Percentiles rank a stretch among this genome's conserved stretches.
Conservation (phyloP, 2,329 filamentous ascomycete genomes). For the Rugonectria rugulosa region DNA sequence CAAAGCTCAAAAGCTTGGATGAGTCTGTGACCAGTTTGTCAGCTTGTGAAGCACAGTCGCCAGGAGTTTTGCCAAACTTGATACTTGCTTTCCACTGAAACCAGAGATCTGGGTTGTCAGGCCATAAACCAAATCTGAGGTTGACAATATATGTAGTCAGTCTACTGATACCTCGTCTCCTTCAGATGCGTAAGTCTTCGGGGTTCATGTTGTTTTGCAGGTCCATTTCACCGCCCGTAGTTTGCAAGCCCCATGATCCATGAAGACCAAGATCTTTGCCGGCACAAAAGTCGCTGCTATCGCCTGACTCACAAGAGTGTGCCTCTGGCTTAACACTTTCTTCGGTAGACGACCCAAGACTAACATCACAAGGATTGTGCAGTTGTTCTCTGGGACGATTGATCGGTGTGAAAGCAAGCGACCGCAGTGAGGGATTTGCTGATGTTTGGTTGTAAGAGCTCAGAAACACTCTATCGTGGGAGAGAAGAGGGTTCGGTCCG, state of each 20-base stretch:
- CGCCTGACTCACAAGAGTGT: conserved; percentile 37
- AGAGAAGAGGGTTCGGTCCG: conserved; percentile 44
- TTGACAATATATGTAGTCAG: not conserved
- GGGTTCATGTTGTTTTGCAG: conserved; percentile 34
- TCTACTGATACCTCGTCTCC: not conserved
- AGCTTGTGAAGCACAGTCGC: no score
- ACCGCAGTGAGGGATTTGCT: conserved; percentile 31
- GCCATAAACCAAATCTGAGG: not conserved
- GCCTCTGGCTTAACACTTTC: conserved; percentile 37
- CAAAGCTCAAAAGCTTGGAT: no score
- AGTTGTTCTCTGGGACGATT: conserved; percentile 35
- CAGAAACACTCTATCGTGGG: conserved; percentile 43
- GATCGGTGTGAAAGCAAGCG: conserved; percentile 42
- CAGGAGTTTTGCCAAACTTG: not conserved
- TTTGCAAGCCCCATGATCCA: conserved; percentile 37
- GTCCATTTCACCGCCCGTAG: conserved; percentile 29
- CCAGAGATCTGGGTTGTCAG: not conserved
- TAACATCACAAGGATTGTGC: conserved; percentile 27
- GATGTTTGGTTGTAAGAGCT: conserved; percentile 36
- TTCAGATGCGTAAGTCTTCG: conserved; percentile 38
- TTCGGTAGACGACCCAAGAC: conserved; percentile 1
- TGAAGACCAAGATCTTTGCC: conserved; percentile 36
- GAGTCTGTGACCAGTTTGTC: no score
- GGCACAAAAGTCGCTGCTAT: conserved; percentile 25
- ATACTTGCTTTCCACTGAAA: not conserved